A percentile compares a stretch with the other conserved stretches of the same genome.
phyloP scores from a whole-genome alignment of 768 basidiomycete species.

The Podaxis sp. region DNA sequence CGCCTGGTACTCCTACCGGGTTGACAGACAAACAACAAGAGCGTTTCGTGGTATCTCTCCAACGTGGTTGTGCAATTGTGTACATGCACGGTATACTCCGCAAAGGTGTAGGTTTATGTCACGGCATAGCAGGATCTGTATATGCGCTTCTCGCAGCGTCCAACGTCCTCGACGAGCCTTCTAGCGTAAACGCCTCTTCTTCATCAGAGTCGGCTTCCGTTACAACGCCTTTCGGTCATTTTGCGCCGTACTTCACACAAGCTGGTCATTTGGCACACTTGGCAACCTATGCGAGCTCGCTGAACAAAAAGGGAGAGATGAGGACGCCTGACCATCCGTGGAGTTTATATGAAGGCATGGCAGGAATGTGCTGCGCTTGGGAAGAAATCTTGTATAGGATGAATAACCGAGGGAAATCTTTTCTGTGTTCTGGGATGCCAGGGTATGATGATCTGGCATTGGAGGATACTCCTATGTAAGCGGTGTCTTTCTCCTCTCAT shows the following conservation, averaged over 20 bases:
- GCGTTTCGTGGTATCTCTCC: constrained; percentile 33
- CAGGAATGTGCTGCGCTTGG: constrained; percentile 62
- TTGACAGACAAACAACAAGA: constrained; percentile 25
- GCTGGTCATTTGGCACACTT: constrained; percentile 51
- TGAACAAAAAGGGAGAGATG: constrained; percentile 43
- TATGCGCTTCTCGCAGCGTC: constrained; percentile 52
- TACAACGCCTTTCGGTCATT: not conserved
- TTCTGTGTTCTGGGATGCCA: constrained; percentile 34
- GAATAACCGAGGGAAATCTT: constrained; percentile 18
- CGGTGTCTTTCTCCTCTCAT: not conserved
- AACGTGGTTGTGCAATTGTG: constrained; percentile 40
- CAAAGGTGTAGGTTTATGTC: constrained; percentile 62
- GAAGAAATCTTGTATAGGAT: constrained; percentile 40
- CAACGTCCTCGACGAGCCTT: constrained; percentile 36
- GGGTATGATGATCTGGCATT: constrained; percentile 39
- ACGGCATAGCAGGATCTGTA: constrained; percentile 55
- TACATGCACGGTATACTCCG: constrained; percentile 49
- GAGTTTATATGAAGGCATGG: constrained; percentile 59
- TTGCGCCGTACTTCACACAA: constrained; percentile 31
- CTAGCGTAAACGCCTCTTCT: not conserved
- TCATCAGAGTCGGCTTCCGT: constrained; percentile 2
- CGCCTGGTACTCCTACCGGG: constrained; percentile 20
- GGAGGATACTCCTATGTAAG: not conserved
- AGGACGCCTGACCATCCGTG: constrained; percentile 47
- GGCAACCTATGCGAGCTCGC: constrained; percentile 33